Evolutionary conservation across 331 rosid species (phyloP).

Genomic region (Arachis monticola): DNA sequence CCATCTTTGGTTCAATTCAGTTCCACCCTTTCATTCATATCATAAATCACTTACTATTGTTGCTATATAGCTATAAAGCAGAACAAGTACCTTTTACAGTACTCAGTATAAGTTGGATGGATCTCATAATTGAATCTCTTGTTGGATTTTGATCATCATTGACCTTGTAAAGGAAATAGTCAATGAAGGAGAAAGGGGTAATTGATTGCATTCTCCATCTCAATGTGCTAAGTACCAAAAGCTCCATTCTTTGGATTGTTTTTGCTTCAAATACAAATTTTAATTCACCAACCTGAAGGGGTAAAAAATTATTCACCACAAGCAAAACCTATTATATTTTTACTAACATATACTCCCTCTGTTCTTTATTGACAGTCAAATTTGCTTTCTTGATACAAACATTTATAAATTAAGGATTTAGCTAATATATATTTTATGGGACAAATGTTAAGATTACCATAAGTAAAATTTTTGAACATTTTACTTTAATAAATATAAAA

Average conservation of each 20-base stretch:
- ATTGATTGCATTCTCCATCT: conserved; percentile 95
- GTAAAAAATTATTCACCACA: background rate
- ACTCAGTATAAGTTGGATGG: conserved; percentile 61
- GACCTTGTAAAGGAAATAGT: conserved; percentile 70
- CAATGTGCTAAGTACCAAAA: conserved; percentile 79
- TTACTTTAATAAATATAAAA: too few species aligned
- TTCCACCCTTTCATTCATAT: conserved; percentile 26
- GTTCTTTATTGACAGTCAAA: too few species aligned
- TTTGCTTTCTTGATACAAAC: too few species aligned
- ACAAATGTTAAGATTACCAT: too few species aligned
- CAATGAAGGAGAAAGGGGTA: conserved; percentile 89
- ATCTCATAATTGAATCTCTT: conserved; percentile 48
- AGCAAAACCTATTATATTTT: background rate
- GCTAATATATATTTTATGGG: too few species aligned
- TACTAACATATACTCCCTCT: background rate
- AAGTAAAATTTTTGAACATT: too few species aligned
- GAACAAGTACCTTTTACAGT: conserved; percentile 56
- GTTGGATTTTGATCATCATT: conserved; percentile 51
- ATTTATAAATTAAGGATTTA: too few species aligned
- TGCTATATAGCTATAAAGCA: background rate
- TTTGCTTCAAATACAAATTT: conserved; percentile 80
- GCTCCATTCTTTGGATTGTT: conserved; percentile 88
- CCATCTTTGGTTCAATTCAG: too few species aligned
- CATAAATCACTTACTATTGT: conserved; percentile 14
- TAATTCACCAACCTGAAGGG: conserved; percentile 61